A percentile compares a stretch with the other conserved stretches of the same genome.
Conservation (phyloP, 1,284 basidiomycete species). For the Prillingera fragicola region DNA sequence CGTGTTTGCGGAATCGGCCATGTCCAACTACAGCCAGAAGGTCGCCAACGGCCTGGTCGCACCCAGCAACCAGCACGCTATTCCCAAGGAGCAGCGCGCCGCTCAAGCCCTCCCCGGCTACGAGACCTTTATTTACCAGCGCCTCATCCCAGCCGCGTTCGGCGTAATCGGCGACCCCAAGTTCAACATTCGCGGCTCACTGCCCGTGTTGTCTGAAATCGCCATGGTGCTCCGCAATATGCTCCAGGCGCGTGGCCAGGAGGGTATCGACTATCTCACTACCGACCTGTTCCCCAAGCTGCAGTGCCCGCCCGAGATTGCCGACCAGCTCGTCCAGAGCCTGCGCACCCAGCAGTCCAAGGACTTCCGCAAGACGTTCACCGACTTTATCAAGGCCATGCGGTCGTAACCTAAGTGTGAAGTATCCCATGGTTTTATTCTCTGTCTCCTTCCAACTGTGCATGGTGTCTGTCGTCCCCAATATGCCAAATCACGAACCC, state of each 20-base stretch:
- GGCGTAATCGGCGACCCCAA: conserved; percentile 69
- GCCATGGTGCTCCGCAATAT: conserved; percentile 76
- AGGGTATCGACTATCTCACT: conserved; percentile 76
- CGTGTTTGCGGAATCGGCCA: conserved; percentile 38
- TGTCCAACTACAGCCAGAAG: conserved; percentile 44
- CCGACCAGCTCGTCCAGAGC: conserved; percentile 71
- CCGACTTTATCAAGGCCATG: conserved; percentile 58
- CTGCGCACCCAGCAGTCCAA: conserved; percentile 72
- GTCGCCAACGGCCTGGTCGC: conserved; percentile 41
- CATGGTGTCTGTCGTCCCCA: no score
- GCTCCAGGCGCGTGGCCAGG: conserved; percentile 69
- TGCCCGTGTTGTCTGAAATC: conserved; percentile 79
- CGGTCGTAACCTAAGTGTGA: conserved; percentile 14
- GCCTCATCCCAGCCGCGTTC: conserved; percentile 76
- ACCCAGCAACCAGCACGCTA: conserved; percentile 36
- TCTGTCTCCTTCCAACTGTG: no score
- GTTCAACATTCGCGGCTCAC: conserved; percentile 83
- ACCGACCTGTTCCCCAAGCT: conserved; percentile 79
- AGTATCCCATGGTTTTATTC: no score
- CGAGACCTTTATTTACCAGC: conserved; percentile 86
- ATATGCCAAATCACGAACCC: no score
- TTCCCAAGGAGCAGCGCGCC: conserved; percentile 36
- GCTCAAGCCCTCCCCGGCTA: conserved; percentile 74
- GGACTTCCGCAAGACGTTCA: conserved; percentile 81
- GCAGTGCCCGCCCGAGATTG: conserved; percentile 73